Evolutionary conservation across 2,329 filamentous ascomycete species (phyloP).

Genomic region (Colletotrichum destructivum): DNA sequence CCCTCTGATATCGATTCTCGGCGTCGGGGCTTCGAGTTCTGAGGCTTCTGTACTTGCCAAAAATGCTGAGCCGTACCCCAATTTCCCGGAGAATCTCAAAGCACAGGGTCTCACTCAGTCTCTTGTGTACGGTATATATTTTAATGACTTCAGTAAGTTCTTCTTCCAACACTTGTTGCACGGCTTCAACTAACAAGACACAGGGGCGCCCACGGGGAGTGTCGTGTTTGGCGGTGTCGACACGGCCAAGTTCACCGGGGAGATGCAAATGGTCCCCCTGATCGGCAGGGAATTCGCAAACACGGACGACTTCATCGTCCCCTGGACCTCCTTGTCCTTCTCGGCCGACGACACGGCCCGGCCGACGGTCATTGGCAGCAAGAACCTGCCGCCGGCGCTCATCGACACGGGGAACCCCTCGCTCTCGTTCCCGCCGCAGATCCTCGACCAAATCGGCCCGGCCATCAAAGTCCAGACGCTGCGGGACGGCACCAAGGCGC

Average conservation of each 20-base stretch:
- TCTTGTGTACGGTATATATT: background rate
- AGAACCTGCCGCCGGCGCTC: background rate
- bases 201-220: background rate
- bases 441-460: slow-evolving; percentile 4
- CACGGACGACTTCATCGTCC: background rate
- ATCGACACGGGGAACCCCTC: background rate
- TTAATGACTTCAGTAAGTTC: background rate
- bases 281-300: background rate
- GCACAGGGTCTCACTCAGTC: background rate
- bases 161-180: background rate
- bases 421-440: background rate
- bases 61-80: background rate
- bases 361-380: background rate
- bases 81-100: slow-evolving; percentile 3
- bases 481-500: slow-evolving; percentile 6
- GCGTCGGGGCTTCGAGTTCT: slow-evolving; percentile 5
- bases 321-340: background rate
- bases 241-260: background rate
- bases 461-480: background rate
- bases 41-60: slow-evolving; percentile 1
- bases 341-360: background rate
- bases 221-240: slow-evolving; percentile 1
- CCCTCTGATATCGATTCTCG: slow-evolving; percentile 18
- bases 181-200: background rate
- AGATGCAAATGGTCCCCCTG: background rate